Conservation (phyloP, 2,329 filamentous ascomycete genomes). For the Dothistroma septosporum region DNA sequence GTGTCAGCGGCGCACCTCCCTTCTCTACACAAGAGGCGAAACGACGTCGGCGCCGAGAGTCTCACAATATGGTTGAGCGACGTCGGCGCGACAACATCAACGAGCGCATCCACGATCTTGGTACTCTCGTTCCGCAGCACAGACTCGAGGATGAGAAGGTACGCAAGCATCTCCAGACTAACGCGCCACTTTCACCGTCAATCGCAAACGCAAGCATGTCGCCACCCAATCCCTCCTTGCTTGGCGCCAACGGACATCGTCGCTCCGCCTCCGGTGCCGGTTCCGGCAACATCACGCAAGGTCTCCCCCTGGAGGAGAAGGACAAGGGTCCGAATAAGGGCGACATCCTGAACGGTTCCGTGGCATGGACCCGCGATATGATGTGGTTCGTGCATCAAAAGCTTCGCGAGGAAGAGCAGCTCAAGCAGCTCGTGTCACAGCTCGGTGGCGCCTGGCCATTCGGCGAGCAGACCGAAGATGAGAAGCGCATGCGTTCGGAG, state of each 20-base stretch:
- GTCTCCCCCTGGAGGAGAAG: slow-evolving; percentile 90
- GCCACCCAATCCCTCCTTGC: slow-evolving; percentile 73
- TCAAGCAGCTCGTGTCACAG: slow-evolving; percentile 69
- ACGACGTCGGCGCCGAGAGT: slow-evolving; percentile 83
- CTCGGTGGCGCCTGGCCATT: slow-evolving; percentile 75
- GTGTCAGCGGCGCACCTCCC: slow-evolving; percentile 38
- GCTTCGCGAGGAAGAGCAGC: slow-evolving; percentile 81
- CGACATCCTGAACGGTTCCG: slow-evolving; percentile 93
- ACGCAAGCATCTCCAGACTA: slow-evolving; percentile 88
- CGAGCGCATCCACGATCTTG: slow-evolving; percentile 93
- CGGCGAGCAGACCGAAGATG: slow-evolving; percentile 76
- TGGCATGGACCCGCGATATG: slow-evolving; percentile 93
- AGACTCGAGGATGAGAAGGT: slow-evolving; percentile 96
- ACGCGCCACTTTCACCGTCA: slow-evolving; percentile 80
- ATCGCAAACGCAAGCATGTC: slow-evolving; percentile 63
- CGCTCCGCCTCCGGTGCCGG: slow-evolving; percentile 49
- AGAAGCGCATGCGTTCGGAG: slow-evolving; percentile 92
- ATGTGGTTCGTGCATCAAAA: slow-evolving; percentile 96
- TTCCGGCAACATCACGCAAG: slow-evolving; percentile 81
- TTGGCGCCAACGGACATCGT: slow-evolving; percentile 76
- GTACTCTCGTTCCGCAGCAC: slow-evolving; percentile 85
- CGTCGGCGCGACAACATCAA: slow-evolving; percentile 97
- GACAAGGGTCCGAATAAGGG: slow-evolving; percentile 99
- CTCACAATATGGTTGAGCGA: slow-evolving; percentile 93
- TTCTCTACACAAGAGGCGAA: slow-evolving; percentile 89